A percentile compares a stretch with the other conserved stretches of the same genome.
Conservation (phyloP, 139 green algal genomes). For the Axilococcus clingmanii region DNA sequence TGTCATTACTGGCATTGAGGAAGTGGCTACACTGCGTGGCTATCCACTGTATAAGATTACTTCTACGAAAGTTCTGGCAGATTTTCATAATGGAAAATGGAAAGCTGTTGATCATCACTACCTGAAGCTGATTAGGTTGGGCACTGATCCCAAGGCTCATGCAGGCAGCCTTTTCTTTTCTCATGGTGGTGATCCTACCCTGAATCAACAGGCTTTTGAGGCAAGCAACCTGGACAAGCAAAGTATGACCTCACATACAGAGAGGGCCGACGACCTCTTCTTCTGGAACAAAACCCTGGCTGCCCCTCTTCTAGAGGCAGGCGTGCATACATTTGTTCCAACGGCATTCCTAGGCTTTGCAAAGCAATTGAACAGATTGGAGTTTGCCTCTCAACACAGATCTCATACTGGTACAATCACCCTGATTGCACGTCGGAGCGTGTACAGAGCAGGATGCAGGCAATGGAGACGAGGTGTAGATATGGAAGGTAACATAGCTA, state of each 20-base stretch:
- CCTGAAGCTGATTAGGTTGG: conserved; percentile 35
- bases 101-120: conserved; percentile 15
- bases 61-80: conserved; percentile 32
- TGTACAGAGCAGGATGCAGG: conserved; percentile 50
- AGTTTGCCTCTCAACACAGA: conserved; percentile 12
- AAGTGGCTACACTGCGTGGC: conserved; percentile 41
- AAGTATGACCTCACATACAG: conserved; percentile 8
- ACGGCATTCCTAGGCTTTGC: conserved; percentile 65
- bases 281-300: conserved; percentile 66
- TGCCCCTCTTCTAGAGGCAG: conserved; percentile 34
- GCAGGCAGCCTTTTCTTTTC: conserved; percentile 68
- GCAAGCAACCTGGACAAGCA: conserved; percentile 6
- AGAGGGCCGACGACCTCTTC: conserved; percentile 46
- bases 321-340: conserved; percentile 42
- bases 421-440: conserved; percentile 47
- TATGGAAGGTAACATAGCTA: conserved; percentile 54
- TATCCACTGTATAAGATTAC: conserved; percentile 43
- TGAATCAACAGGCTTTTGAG: conserved; percentile 52
- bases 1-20: conserved; percentile 39
- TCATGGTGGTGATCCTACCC: conserved; percentile 57
- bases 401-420: conserved; percentile 31
- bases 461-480: conserved; percentile 80
- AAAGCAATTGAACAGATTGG: conserved; percentile 43
- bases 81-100: conserved; percentile 5
- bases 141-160: conserved; percentile 40